Conservation (phyloP, 2,329 filamentous ascomycete species). For the Epichloe bromicola region DNA sequence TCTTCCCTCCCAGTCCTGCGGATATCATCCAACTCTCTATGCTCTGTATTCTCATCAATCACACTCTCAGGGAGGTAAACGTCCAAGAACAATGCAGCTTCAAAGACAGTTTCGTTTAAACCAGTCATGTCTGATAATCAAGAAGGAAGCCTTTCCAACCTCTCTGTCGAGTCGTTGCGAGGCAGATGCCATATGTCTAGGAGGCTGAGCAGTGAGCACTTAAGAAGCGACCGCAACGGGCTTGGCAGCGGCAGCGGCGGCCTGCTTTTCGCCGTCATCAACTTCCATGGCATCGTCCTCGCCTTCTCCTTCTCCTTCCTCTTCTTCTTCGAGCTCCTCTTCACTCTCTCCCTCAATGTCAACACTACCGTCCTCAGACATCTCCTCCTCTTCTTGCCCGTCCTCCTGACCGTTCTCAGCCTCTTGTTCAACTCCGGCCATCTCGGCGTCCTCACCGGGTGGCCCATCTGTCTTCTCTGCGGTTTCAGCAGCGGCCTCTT, state of each 20-base stretch:
- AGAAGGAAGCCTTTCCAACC: not conserved
- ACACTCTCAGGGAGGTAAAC: not conserved
- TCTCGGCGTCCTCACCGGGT: slow-evolving; percentile 54
- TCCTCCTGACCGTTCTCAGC: slow-evolving; percentile 21
- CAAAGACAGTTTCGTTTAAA: not conserved
- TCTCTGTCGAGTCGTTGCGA: not conserved
- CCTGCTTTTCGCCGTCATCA: slow-evolving; percentile 26
- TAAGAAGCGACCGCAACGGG: slow-evolving; percentile 24
- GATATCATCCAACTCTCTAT: not conserved
- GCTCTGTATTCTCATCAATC: not conserved
- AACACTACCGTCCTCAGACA: slow-evolving; percentile 63
- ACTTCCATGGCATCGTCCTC: slow-evolving; percentile 37
- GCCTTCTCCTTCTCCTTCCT: slow-evolving; percentile 29
- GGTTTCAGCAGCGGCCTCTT: slow-evolving; percentile 37
- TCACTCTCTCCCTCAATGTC: slow-evolving; percentile 68
- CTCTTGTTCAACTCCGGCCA: slow-evolving; percentile 54
- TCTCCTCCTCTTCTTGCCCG: slow-evolving; percentile 49
- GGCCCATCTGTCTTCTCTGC: slow-evolving; percentile 26
- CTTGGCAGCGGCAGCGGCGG: slow-evolving; percentile 17
- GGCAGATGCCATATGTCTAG: not conserved
- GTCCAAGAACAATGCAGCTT: not conserved
- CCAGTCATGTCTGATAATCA: not conserved
- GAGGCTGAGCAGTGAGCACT: not conserved
- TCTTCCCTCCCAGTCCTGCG: not conserved
- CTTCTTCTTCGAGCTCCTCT: slow-evolving; percentile 57